Evolutionary conservation across 495 filamentous ascomycete genomes (phyloP), one percentile per base, ranked within the genome.

Genomic region (Podospora australis): DNA sequence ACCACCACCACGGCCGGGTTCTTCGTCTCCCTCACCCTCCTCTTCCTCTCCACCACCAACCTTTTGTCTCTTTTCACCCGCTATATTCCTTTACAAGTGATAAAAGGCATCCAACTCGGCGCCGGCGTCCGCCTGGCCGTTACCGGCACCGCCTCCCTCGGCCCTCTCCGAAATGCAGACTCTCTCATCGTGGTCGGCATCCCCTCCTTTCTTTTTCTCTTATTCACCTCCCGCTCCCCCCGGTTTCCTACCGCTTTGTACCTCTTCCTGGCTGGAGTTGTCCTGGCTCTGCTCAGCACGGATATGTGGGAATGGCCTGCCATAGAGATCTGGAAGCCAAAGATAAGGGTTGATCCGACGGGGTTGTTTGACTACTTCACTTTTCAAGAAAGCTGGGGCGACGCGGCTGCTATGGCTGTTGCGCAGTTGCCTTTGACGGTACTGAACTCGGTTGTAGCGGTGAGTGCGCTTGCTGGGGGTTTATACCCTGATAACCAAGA

Each of bases 91-190:
- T 77, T 87, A 14, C 87, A 89, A 3, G 81, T 97, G 3, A 79
- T 97, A 46, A 95, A 92, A 60, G 91, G 91, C 9, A 95, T 97
- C 57, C 91, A 97, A 66, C 79, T 95, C 39, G 91, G 90, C 20
- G 90, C 91, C 3, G 91, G 89, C 0, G 68, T 97, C 20, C 83
- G 80, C 10, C 75, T 97, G 10, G 72, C 86, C 35, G 78, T 91
- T 44, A 83, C 85, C 19, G 2, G 72, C 73, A n/a, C n/a, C n/a
- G n/a, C n/a, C n/a, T n/a, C n/a, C n/a, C n/a, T n/a, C n/a, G n/a
- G n/a, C n/a, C n/a, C n/a, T n/a, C n/a, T n/a, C n/a, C n/a, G n/a
- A n/a, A n/a, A n/a, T n/a, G n/a, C n/a, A n/a, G n/a, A n/a, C n/a
- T n/a, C n/a, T n/a, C n/a, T n/a, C n/a, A n/a, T n/a, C n/a, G n/a